A percentile compares a stretch with the other conserved stretches of the same genome.
Conservation (phyloP, 2,329 filamentous ascomycete genomes). For the Botrytis deweyae region DNA sequence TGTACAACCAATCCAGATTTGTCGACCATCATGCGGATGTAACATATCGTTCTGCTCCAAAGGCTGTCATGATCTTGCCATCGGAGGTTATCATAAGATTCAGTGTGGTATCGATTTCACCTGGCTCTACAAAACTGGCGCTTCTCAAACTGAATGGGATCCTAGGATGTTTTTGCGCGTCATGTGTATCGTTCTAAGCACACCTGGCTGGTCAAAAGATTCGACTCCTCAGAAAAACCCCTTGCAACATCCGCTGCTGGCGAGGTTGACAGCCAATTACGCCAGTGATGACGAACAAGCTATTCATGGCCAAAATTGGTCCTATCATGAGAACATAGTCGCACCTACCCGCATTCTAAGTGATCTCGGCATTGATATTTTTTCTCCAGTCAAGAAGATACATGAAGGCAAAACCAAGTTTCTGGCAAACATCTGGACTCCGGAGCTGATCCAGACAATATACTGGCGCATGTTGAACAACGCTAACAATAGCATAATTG, state of each 20-base stretch:
- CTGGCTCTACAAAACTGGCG: slow-evolving; percentile 28
- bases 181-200: slow-evolving; percentile 30
- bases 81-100: slow-evolving; percentile 30
- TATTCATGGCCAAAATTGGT: slow-evolving; percentile 26
- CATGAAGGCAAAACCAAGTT: neutral
- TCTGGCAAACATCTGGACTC: slow-evolving; percentile 25
- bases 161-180: slow-evolving; percentile 31
- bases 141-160: slow-evolving; percentile 23
- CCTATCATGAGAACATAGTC: slow-evolving; percentile 33
- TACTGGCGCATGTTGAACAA: slow-evolving; percentile 36
- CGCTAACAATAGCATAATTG: slow-evolving; percentile 26
- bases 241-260: slow-evolving; percentile 31
- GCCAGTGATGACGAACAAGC: slow-evolving; percentile 1
- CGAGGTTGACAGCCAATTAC: slow-evolving; percentile 35
- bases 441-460: slow-evolving; percentile 35
- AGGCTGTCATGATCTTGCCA: slow-evolving; percentile 28
- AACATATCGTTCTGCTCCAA: slow-evolving; percentile 32
- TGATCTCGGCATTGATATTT: slow-evolving; percentile 34
- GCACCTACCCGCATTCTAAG: slow-evolving; percentile 30
- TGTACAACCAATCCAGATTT: neutral
- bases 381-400: slow-evolving; percentile 14
- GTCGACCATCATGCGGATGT: slow-evolving; percentile 29
- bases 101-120: slow-evolving; percentile 33
- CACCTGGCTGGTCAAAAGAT: slow-evolving; percentile 15
- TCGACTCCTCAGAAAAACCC: slow-evolving; percentile 24